These are phyloP conservation scores for Eremochloa ophiuroides DNA, from an alignment of 176 grass and related monocot species.

Conservation along the genomic window DNA sequence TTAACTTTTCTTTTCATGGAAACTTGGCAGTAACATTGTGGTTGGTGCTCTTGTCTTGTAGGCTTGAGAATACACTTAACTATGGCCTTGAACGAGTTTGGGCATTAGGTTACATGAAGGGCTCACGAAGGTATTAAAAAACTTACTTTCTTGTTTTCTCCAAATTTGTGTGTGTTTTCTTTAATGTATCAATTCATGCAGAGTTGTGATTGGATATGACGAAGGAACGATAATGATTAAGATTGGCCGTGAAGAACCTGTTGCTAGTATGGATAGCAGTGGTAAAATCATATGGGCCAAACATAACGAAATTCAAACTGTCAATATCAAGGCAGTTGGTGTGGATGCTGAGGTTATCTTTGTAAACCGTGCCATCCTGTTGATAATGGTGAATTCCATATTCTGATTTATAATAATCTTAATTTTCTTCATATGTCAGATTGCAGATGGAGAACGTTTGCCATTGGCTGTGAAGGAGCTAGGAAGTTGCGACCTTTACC, in stretches of 20 bases:
- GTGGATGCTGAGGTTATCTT: slow-evolving; percentile 65
- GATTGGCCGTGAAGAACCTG: slow-evolving; percentile 63
- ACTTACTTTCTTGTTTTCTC: slow-evolving; percentile 5
- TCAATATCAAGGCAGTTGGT: slow-evolving; percentile 87
- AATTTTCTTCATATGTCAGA: slow-evolving; percentile 33
- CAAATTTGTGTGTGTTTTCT: not conserved
- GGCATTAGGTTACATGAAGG: slow-evolving; percentile 72
- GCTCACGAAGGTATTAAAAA: slow-evolving; percentile 50
- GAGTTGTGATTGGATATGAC: slow-evolving; percentile 72
- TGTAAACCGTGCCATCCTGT: not conserved
- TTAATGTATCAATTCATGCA: slow-evolving; percentile 22
- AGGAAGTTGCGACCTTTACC: slow-evolving; percentile 88
- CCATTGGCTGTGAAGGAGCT: slow-evolving; percentile 87
- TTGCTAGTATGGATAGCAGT: slow-evolving; percentile 63
- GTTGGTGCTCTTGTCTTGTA: slow-evolving; percentile 19
- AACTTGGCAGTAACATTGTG: not conserved
- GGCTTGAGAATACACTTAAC: slow-evolving; percentile 71
- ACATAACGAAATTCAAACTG: slow-evolving; percentile 89
- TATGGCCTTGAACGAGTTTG: slow-evolving; percentile 83
- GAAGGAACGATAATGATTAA: slow-evolving; percentile 87
- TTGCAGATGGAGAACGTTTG: slow-evolving; percentile 72
- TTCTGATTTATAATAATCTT: not conserved
- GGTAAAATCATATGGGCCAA: slow-evolving; percentile 73
- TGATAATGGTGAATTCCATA: not conserved
- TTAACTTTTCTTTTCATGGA: not conserved